These are phyloP conservation scores for Trichoderma virens DNA, from an alignment of 495 filamentous ascomycete genomes.

Conservation along the genomic window DNA sequence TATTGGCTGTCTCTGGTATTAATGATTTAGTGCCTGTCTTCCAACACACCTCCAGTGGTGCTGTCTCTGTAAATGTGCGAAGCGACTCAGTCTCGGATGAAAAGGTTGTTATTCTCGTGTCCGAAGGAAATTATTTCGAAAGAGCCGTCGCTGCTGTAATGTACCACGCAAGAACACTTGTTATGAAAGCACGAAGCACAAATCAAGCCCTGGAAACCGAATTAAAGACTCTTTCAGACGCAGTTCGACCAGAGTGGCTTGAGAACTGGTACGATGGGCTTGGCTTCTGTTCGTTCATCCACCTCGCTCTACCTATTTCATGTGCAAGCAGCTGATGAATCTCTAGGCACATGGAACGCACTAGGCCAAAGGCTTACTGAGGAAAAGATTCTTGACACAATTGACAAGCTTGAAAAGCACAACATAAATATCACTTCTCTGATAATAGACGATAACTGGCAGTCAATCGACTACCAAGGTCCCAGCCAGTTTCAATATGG, in stretches of 20 bases:
- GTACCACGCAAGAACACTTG: conserved; percentile 72
- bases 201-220: conserved; percentile 25
- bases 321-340: background rate
- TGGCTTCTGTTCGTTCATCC: conserved; percentile 46
- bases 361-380: conserved; percentile 77
- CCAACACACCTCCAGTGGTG: conserved; percentile 55
- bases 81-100: conserved; percentile 20
- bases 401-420: conserved; percentile 61
- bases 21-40: conserved; percentile 66
- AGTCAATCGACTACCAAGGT: conserved; percentile 54
- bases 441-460: conserved; percentile 98
- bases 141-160: conserved; percentile 71
- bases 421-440: conserved; percentile 71
- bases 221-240: conserved; percentile 37
- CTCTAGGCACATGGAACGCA: conserved; percentile 79
- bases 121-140: conserved; percentile 70
- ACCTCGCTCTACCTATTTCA: background rate
- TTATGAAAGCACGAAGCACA: conserved; percentile 27
- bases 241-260: conserved; percentile 54
- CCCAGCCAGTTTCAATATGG: conserved; percentile 43
- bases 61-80: conserved; percentile 57
- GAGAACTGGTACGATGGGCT: conserved; percentile 85
- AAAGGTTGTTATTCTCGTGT: conserved; percentile 57
- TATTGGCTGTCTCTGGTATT: conserved; percentile 73
- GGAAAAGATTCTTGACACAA: conserved; percentile 65